Percentiles rank a stretch among this genome's conserved stretches.
phyloP scores from a whole-genome alignment of 2,329 filamentous ascomycete species.

The Colletotrichum sp. region DNA sequence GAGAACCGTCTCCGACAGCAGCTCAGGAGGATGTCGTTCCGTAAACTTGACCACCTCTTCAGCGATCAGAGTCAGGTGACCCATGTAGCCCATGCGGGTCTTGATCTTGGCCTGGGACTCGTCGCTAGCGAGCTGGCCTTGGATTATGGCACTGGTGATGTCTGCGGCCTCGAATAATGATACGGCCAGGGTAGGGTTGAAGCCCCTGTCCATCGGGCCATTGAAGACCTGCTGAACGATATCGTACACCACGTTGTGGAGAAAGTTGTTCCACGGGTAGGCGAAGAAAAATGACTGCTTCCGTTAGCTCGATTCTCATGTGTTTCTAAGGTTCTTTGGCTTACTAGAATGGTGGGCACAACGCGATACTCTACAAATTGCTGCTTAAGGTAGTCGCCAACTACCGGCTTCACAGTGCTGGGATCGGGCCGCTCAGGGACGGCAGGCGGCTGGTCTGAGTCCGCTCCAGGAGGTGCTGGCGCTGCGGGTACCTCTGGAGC shows the following conservation, averaged over 20 bases:
- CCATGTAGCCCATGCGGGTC: constrained; percentile 98
- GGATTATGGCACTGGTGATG: constrained; percentile 89
- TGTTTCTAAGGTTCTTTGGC: constrained; percentile 30
- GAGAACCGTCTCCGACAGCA: constrained; percentile 82
- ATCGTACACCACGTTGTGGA: constrained; percentile 99
- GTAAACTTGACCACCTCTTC: constrained; percentile 99
- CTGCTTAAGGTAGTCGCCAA: constrained; percentile 93
- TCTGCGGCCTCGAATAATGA: constrained; percentile 92
- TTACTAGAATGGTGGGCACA: constrained; percentile 92
- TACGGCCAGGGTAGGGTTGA: constrained; percentile 86
- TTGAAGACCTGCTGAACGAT: constrained; percentile 99
- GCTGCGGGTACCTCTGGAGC: constrained; percentile 11
- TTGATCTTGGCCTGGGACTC: constrained; percentile 82
- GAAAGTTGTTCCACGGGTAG: constrained; percentile 99
- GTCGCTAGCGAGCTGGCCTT: constrained; percentile 87
- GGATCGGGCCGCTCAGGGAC: constrained; percentile 20
- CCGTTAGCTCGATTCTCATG: not conserved
- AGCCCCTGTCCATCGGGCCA: constrained; percentile 94
- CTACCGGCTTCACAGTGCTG: constrained; percentile 66
- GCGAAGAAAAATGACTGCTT: constrained; percentile 92
- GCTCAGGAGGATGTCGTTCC: constrained; percentile 87
- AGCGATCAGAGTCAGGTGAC: constrained; percentile 93
- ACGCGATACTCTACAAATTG: constrained; percentile 95
- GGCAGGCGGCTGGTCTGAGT: constrained; percentile 16
- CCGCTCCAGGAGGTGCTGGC: not conserved